Evolutionary conservation across 1,284 basidiomycete species (phyloP).

Genomic region (Stereum hirsutum): DNA sequence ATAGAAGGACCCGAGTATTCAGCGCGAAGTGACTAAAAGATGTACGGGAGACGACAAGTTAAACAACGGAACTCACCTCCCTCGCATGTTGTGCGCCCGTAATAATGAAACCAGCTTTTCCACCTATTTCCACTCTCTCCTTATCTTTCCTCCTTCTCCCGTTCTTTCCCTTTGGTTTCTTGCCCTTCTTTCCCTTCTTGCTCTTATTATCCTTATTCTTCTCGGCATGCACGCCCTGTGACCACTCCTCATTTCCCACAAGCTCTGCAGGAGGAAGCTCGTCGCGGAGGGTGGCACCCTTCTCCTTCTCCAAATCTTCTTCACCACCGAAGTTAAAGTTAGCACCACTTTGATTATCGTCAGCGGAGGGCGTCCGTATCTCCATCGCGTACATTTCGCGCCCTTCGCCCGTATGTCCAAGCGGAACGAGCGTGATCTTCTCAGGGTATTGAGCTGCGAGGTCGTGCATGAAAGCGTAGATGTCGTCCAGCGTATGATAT

Average conservation of each 20-base stretch:
- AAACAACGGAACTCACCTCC: conserved; percentile 40
- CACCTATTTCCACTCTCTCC: not conserved
- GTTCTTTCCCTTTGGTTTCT: conserved; percentile 11
- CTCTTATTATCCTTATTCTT: conserved; percentile 8
- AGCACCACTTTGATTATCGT: no score
- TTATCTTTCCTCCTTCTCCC: conserved; percentile 21
- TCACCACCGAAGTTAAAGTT: no score
- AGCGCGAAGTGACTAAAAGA: no score
- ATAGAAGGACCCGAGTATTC: no score
- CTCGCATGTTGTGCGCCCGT: conserved; percentile 74
- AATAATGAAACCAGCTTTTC: conserved; percentile 50
- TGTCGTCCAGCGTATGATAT: conserved; percentile 47
- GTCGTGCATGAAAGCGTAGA: conserved; percentile 41
- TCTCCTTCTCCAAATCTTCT: no score
- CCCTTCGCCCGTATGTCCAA: conserved; percentile 46
- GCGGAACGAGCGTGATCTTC: conserved; percentile 26
- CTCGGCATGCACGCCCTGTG: conserved; percentile 10
- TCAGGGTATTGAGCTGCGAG: conserved; percentile 33
- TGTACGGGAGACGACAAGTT: not conserved
- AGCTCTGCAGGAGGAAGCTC: no score
- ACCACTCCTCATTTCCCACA: no score
- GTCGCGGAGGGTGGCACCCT: no score
- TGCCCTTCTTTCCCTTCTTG: conserved; percentile 13
- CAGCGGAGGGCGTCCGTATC: conserved; percentile 21
- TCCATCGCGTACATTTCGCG: conserved; percentile 45